Evolutionary conservation across 2,329 filamentous ascomycete genomes (phyloP), one percentile per base, ranked within the genome.

Genomic region (Aspergillus transmontanensis): DNA sequence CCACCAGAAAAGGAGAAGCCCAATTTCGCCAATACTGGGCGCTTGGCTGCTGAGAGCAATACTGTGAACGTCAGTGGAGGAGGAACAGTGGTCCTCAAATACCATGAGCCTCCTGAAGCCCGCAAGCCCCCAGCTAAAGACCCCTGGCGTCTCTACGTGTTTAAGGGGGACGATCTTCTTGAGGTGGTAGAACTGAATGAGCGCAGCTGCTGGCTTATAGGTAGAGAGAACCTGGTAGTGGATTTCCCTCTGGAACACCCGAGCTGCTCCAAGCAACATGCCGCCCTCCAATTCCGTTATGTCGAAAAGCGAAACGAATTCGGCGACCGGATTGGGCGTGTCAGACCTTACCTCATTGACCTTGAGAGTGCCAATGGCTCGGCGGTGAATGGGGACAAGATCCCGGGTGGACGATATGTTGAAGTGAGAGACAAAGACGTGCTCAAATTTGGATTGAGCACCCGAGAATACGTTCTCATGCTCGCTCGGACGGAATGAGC

Each of bases 401-500:
- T 96, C 4, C 90, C 92, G 1, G 84, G 86, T 16, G 91, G 91
- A 72, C 85, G 93, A 65, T 99, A 93, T 77, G 81, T 97, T 58
- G 94, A 99, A 79, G 79, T 98, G 61, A 86, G 89, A 75, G 90
- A 95, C 76, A 94, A 93, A 80, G 95, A 99, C 77, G 88, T 99
- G 75, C 77, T 99, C 62, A 88, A 88, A 73, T 96, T 99, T 79
- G 95, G 94, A 11, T 85, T 91, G 64, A 97, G 93, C 75, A 90
- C 91, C 63, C 87, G 93, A 71, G 95, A 99, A 79, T 99, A 98
- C 77, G 93, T 99, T n/a, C 78, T 98, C 64, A 95, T 98, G 92
- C 84, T 97, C 63, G 85, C 87, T 34, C 78, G 79, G 28, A 69
- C 76, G 39, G 69, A 66, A 36, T 72, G 62, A 36, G 5, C 5